These are phyloP conservation scores for Pontederia crassipes DNA, from an alignment of 176 grass and related monocot species.

Conservation along the genomic window DNA sequence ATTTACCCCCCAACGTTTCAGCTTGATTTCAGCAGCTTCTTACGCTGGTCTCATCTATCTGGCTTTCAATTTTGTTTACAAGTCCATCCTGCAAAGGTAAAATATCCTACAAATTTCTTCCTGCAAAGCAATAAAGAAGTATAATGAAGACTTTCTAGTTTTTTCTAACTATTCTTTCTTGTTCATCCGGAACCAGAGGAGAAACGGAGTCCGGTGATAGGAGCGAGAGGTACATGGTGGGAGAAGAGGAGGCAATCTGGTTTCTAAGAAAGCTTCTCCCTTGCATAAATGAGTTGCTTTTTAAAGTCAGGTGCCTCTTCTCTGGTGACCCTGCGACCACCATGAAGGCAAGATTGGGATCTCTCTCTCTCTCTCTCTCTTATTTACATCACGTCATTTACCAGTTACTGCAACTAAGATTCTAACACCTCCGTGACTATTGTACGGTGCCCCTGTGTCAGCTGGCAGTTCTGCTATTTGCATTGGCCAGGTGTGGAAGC, in stretches of 20 bases:
- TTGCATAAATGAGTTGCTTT: conserved; percentile 77
- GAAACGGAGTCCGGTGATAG: conserved; percentile 37
- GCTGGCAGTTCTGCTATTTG: conserved; percentile 84
- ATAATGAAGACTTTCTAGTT: background rate
- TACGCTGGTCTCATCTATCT: conserved; percentile 80
- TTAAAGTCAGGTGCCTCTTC: conserved; percentile 61
- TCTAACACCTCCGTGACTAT: background rate
- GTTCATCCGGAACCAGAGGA: conserved; percentile 29
- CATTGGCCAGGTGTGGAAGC: conserved; percentile 76
- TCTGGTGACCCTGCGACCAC: conserved; percentile 84
- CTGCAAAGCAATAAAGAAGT: background rate
- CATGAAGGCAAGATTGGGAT: conserved; percentile 51
- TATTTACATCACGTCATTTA: background rate
- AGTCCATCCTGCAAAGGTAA: conserved; percentile 80
- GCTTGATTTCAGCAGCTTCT: conserved; percentile 68
- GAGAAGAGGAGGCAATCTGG: conserved; percentile 96
- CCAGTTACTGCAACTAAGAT: background rate
- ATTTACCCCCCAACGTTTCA: conserved; percentile 15
- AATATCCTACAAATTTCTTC: background rate
- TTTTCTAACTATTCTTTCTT: background rate
- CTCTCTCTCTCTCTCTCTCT: background rate
- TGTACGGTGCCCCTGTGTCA: conserved; percentile 38
- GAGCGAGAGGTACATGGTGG: conserved; percentile 42
- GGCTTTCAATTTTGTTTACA: conserved; percentile 57
- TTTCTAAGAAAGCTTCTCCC: conserved; percentile 69